Evolutionary conservation across 345 rosid species (phyloP).

Genomic region (Eucalyptus viminalis): DNA sequence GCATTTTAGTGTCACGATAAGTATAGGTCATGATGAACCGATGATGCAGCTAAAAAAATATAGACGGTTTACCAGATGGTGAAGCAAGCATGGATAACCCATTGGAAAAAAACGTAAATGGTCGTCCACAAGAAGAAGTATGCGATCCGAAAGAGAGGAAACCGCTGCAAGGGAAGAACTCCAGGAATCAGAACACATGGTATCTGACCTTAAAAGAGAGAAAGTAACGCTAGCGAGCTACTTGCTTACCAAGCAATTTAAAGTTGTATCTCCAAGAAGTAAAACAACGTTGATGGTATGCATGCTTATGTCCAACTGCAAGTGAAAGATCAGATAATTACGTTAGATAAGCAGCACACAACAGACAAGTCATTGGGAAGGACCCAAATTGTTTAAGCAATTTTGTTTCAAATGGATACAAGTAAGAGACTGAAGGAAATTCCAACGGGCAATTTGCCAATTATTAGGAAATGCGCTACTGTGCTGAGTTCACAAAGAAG

Average conservation of each 20-base stretch:
- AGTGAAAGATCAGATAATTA: background rate
- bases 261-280: conserved; percentile 67
- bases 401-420: background rate
- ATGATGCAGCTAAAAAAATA: background rate
- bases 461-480: background rate
- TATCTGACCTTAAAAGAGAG: background rate
- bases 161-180: conserved; percentile 35
- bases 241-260: conserved; percentile 66
- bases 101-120: conserved; percentile 69
- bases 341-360: background rate
- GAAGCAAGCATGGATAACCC: conserved; percentile 71
- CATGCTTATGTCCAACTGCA: conserved; percentile 74
- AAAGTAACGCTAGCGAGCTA: background rate
- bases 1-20: background rate
- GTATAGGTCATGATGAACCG: background rate
- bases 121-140: conserved; percentile 87
- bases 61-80: conserved; percentile 38
- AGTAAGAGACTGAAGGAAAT: background rate
- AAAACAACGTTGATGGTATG: conserved; percentile 73
- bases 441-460: background rate
- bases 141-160: conserved; percentile 82
- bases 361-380: background rate
- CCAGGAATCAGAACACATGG: background rate
- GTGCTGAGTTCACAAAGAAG: background rate
- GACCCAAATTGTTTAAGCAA: background rate